phyloP scores from a whole-genome alignment of 305 asterid genomes.

The Fraxinus latifolia region DNA sequence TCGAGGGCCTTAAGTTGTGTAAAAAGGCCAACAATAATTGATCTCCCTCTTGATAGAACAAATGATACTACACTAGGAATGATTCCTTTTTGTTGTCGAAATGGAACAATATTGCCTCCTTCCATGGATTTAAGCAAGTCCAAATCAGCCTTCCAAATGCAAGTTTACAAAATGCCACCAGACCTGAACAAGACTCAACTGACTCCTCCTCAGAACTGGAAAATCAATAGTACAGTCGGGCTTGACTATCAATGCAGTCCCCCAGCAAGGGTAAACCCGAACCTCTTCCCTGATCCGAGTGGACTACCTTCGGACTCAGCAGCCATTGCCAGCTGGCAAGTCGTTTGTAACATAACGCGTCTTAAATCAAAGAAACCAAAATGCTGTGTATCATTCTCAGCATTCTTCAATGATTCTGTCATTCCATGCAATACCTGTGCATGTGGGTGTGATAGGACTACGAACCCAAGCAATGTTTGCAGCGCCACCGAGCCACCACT shows the following conservation, averaged over 20 bases:
- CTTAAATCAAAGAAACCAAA: constrained; percentile 29
- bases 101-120: constrained; percentile 63
- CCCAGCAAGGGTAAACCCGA: constrained; percentile 54
- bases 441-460: constrained; percentile 47
- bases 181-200: constrained; percentile 45
- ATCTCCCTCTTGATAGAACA: constrained; percentile 53
- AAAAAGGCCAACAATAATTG: constrained; percentile 56
- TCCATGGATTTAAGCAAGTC: constrained; percentile 49
- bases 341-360: constrained; percentile 53
- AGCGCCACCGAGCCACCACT: constrained; percentile 48
- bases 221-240: constrained; percentile 41
- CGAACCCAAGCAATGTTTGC: constrained; percentile 30
- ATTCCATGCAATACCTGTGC: constrained; percentile 81
- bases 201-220: constrained; percentile 64
- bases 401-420: constrained; percentile 64
- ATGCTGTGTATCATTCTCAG: constrained; percentile 73
- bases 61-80: constrained; percentile 54
- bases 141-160: constrained; percentile 51
- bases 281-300: constrained; percentile 46
- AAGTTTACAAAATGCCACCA: constrained; percentile 78
- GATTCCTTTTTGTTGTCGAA: constrained; percentile 65
- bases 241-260: constrained; percentile 51
- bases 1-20: constrained; percentile 53
- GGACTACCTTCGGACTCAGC: constrained; percentile 47
- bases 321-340: constrained; percentile 65